Percentiles rank a stretch among this genome's conserved stretches.
These are phyloP conservation scores for Castanopsis chinensis DNA, from an alignment of 306 rosid genomes.

Conservation along the genomic window DNA sequence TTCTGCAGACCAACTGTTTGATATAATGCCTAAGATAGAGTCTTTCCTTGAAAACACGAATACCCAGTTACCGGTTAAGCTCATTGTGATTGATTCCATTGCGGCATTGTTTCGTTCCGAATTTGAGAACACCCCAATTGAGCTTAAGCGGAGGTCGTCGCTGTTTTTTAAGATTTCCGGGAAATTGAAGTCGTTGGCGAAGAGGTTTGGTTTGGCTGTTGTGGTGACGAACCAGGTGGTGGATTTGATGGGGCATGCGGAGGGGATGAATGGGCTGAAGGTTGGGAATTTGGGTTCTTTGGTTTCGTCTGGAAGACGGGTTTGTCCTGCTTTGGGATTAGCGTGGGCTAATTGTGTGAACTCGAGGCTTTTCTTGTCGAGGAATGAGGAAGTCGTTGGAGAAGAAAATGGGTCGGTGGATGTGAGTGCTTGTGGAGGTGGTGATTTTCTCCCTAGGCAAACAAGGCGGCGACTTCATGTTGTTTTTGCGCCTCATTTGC, in stretches of 20 bases:
- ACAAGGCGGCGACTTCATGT: constrained; percentile 54
- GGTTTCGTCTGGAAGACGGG: constrained; percentile 64
- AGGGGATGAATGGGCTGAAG: constrained; percentile 46
- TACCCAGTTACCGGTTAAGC: constrained; percentile 47
- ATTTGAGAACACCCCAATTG: constrained; percentile 58
- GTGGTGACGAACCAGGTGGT: constrained; percentile 83
- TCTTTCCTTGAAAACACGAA: constrained; percentile 10
- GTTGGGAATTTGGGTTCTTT: constrained; percentile 55
- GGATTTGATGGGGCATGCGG: constrained; percentile 51
- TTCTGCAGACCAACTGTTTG: constrained; percentile 51
- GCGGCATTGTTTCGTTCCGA: constrained; percentile 87
- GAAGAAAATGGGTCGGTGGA: constrained; percentile 15
- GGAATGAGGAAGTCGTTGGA: constrained; percentile 36
- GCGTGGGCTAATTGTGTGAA: constrained; percentile 90
- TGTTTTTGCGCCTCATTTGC: constrained; percentile 86
- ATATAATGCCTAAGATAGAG: constrained; percentile 46
- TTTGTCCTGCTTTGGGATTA: constrained; percentile 79
- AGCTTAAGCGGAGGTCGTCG: constrained; percentile 61
- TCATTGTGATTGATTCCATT: constrained; percentile 74
- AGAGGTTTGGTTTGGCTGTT: constrained; percentile 56
- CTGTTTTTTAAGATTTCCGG: constrained; percentile 75
- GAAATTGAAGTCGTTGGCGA: constrained; percentile 55
- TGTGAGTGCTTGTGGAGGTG: neutral
- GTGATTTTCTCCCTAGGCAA: constrained; percentile 11
- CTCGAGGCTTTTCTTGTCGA: constrained; percentile 71